Base-by-base conservation (phyloP, 352 stramenopile genomes). In the Phytopythium ostracodes region DNA sequence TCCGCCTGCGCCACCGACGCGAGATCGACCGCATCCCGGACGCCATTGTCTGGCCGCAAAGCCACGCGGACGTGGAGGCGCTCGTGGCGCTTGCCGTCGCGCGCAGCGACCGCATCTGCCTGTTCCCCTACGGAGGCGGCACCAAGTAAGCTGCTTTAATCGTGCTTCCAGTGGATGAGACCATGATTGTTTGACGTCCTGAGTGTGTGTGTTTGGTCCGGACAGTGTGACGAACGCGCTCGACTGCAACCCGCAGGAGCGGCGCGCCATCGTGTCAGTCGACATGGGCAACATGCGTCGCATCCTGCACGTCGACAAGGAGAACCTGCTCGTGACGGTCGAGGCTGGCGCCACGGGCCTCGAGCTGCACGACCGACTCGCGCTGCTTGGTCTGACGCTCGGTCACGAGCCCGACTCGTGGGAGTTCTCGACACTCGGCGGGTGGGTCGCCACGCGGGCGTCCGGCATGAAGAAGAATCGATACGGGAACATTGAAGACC, bases 401-500 rank as follows among this genome's bases (percentile, higher is more conserved):
- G 94, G 94, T 7, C 94, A 98, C 64, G 89, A 98, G 60, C 94
- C 94, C 0, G 92, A 98, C 64, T 97, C 88, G 57, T 91, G 89
- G 71, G 94, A 98, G 72, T 98, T 98, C 60, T 97, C 88, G 38
- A 97, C 92, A 2, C 73, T 98, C 5, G 92, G 92, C 25, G 92
- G 94, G 38, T 98, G 90, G 90, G 84, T 98, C 44, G 92, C 93
- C 0, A 98, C 92, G 4, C 88, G 90, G 64, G 89, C 92, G 22
- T 98, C 91, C 2, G 94, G 92, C 11, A 98, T 98, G 94, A 98
- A 98, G 74, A 94, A 96, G 71, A 97, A 96, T 61, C 78, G 75
- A 38, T 98, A 98, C 64, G 94, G 94, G 31, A 98, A 98, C 59
- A 98, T 98, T 66, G 94, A 98, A 69, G 91, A 98, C 64, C 77